Evolutionary conservation across 495 filamentous ascomycete species (phyloP).

Genomic region (Podospora conica): DNA sequence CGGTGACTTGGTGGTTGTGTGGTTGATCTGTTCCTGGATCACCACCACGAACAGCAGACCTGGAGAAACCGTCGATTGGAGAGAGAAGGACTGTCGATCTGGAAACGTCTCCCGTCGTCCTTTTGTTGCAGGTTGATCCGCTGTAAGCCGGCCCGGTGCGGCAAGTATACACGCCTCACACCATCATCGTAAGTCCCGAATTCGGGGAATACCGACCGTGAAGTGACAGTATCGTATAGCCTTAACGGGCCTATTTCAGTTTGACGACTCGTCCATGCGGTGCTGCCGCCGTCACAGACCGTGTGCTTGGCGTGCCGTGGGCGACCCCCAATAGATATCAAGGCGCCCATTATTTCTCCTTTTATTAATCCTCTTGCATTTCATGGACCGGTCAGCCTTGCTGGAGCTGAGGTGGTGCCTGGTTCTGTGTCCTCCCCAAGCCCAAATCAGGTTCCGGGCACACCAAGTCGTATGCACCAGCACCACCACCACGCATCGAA

Average conservation of each 20-base stretch:
- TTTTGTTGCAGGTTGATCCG: not conserved
- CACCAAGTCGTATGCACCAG: not conserved
- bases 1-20: not conserved
- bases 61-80: too few species aligned
- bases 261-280: not conserved
- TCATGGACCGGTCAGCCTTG: not conserved
- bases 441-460: too few species aligned
- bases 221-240: not conserved
- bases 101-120: not conserved
- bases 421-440: too few species aligned
- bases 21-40: not conserved
- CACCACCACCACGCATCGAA: conserved; percentile 1
- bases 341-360: not conserved
- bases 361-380: not conserved
- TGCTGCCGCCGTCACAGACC: not conserved
- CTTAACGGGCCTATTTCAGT: not conserved
- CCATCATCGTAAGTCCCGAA: not conserved
- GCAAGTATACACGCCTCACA: not conserved
- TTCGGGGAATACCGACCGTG: not conserved
- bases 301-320: conserved; percentile 4
- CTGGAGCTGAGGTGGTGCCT: not conserved
- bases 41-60: not conserved
- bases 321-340: too few species aligned
- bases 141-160: too few species aligned
- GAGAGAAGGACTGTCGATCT: not conserved